Base-by-base conservation (phyloP, 768 basidiomycete species). In the Lactarius indigo region DNA sequence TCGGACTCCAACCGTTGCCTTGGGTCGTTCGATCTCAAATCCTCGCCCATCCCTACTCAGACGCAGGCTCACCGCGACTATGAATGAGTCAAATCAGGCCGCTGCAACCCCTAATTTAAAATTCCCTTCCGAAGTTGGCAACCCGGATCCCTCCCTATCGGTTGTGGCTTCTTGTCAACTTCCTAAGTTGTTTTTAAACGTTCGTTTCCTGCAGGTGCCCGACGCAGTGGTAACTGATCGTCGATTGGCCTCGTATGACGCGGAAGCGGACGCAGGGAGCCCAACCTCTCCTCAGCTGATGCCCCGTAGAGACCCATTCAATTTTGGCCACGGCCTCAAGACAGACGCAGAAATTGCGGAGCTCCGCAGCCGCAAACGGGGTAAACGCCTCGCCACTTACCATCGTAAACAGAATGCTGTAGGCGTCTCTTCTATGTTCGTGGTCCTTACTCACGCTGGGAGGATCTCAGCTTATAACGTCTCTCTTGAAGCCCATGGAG, bases 401-500 rank as follows among this genome's bases (percentile, higher is more conserved):
- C 89, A 92, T 60, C 76, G 80, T 54, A 84, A 79, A 67, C 90
- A 94, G 75, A 94, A 94, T 79, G 77, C 85, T 69, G 92, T 90
- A 57, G 42, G 84, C 70, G 42, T 37, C 18, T 59, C 61, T 56
- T 66, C 37, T 55, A 30, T 59, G n/a, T 23, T 57, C 37, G 15
- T 28, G 44, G 6, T 18, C 9, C 20, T 17, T 23, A 17, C 18
- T 18, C 42, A 57, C 57, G 26, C 64, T 57, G 15, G 20, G 10
- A n/a, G 41, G 52, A 59, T 55, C 72, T 72, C 12, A 96, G 91
- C 88, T 95, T 66, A 96, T 98, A 68, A 74, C 78, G n/a, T 84
- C 86, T n/a, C 78, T 98, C 68, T 83, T 98, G 39, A 97, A 96
- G 76, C 85, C 94, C 1, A 90, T 98, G 85, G 91, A 94, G 41